phyloP scores from a whole-genome alignment of 257 asterid species.

The Anisodus tanguticus region DNA sequence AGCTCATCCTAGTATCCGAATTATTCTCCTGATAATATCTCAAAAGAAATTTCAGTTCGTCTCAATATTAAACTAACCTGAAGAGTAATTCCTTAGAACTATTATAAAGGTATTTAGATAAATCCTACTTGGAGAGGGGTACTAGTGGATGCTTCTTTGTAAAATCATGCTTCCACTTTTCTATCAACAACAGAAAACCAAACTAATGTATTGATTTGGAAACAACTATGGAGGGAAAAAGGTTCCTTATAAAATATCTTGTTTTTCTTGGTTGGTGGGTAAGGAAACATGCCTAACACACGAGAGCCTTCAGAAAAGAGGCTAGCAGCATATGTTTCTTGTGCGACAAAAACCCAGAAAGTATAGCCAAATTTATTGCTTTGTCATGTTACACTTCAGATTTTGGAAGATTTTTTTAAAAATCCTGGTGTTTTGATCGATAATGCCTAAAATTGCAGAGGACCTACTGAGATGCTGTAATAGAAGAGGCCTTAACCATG shows the following conservation, averaged over 20 bases:
- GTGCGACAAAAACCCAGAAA: neutral
- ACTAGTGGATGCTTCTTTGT: neutral
- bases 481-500: neutral
- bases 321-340: neutral
- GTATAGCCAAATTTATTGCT: neutral
- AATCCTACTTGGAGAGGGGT: neutral
- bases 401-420: neutral
- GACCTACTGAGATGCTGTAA: neutral
- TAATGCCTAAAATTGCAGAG: neutral
- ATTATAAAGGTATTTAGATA: neutral
- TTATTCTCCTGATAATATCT: neutral
- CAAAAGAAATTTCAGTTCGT: neutral
- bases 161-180: neutral
- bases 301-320: neutral
- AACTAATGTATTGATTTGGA: neutral
- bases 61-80: neutral
- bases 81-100: neutral
- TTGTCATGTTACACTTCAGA: neutral
- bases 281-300: neutral
- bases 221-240: neutral
- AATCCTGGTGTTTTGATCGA: neutral
- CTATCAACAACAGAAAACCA: neutral
- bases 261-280: neutral
- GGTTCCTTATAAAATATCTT: neutral
- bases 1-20: neutral